A percentile compares a stretch with the other conserved stretches of the same genome.
These are phyloP conservation scores for Cucurbita moschata DNA, from an alignment of 306 rosid species.

Conservation along the genomic window DNA sequence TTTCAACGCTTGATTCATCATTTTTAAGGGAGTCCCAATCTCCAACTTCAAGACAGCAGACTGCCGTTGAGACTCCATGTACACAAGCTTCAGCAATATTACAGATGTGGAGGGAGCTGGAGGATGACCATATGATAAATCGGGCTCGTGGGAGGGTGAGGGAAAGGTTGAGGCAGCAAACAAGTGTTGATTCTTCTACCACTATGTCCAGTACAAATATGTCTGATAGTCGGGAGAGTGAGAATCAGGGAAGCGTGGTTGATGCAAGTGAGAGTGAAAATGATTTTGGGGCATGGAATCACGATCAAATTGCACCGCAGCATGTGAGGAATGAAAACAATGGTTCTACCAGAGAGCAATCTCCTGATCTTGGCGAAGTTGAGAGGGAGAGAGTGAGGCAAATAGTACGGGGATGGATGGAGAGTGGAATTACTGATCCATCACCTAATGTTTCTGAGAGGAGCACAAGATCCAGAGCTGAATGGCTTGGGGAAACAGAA, in stretches of 20 bases:
- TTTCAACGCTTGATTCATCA: slow-evolving; percentile 89
- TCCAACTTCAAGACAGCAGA: slow-evolving; percentile 78
- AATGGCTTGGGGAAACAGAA: slow-evolving; percentile 99
- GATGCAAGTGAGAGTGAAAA: slow-evolving; percentile 94
- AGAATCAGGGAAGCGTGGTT: slow-evolving; percentile 71
- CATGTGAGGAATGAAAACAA: slow-evolving; percentile 36
- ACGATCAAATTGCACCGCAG: slow-evolving; percentile 52
- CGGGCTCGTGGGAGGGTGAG: slow-evolving; percentile 87
- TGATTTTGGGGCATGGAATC: slow-evolving; percentile 79
- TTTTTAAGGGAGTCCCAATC: slow-evolving; percentile 87
- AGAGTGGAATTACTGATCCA: slow-evolving; percentile 78
- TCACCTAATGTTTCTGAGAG: slow-evolving; percentile 61
- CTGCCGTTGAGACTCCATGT: slow-evolving; percentile 78
- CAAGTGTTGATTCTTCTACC: slow-evolving; percentile 56
- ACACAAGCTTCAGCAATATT: slow-evolving; percentile 82
- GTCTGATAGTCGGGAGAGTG: slow-evolving; percentile 75
- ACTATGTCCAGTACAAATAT: slow-evolving; percentile 46
- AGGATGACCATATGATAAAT: slow-evolving; percentile 79
- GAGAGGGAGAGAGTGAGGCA: slow-evolving; percentile 99
- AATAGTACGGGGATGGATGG: slow-evolving; percentile 99
- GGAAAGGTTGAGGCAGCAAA: slow-evolving; percentile 71
- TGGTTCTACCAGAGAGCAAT: slow-evolving; percentile 90
- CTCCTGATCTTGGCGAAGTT: slow-evolving; percentile 96
- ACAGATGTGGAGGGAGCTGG: slow-evolving; percentile 99
- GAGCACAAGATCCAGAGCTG: slow-evolving; percentile 59